These are phyloP conservation scores for Curvularia eragrostidis DNA, from an alignment of 2,329 filamentous ascomycete species.

Conservation along the genomic window DNA sequence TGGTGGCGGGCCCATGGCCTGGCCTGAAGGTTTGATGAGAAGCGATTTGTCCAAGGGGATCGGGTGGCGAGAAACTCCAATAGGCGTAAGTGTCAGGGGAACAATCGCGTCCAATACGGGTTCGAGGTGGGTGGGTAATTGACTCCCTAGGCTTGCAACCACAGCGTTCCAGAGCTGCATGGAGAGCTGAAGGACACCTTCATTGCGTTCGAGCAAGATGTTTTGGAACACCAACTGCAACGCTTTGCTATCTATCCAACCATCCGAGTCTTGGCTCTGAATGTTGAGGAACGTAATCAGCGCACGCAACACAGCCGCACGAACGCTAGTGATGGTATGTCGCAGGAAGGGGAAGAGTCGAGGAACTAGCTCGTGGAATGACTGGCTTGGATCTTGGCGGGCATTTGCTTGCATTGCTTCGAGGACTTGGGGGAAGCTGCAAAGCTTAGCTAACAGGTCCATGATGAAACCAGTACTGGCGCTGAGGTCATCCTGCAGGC, in stretches of 20 bases:
- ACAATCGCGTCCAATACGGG: slow-evolving; percentile 81
- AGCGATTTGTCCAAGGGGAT: slow-evolving; percentile 89
- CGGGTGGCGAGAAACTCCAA: slow-evolving; percentile 88
- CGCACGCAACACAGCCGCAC: slow-evolving; percentile 89
- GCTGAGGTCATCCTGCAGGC: slow-evolving; percentile 94
- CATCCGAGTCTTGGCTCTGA: slow-evolving; percentile 77
- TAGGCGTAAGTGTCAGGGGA: slow-evolving; percentile 83
- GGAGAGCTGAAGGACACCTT: slow-evolving; percentile 80
- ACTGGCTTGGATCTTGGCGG: slow-evolving; percentile 77
- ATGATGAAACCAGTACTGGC: slow-evolving; percentile 98
- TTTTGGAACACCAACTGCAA: slow-evolving; percentile 94
- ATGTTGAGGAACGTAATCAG: slow-evolving; percentile 91
- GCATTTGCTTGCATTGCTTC: slow-evolving; percentile 94
- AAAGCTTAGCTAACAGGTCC: slow-evolving; percentile 95
- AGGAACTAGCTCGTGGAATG: slow-evolving; percentile 90
- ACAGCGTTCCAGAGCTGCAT: slow-evolving; percentile 86
- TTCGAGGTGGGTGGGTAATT: slow-evolving; percentile 75
- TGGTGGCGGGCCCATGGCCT: slow-evolving; percentile 70
- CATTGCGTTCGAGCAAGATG: slow-evolving; percentile 88
- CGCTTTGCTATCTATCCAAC: slow-evolving; percentile 91
- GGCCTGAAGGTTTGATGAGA: slow-evolving; percentile 92
- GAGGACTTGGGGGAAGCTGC: slow-evolving; percentile 90
- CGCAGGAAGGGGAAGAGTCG: slow-evolving; percentile 94
- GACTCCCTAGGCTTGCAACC: slow-evolving; percentile 69
- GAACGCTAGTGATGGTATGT: slow-evolving; percentile 95